Percentiles rank a stretch among this genome's conserved stretches.
These are phyloP conservation scores for Chenopodium quinoa DNA, from an alignment of 148 eudicot species.

Conservation along the genomic window DNA sequence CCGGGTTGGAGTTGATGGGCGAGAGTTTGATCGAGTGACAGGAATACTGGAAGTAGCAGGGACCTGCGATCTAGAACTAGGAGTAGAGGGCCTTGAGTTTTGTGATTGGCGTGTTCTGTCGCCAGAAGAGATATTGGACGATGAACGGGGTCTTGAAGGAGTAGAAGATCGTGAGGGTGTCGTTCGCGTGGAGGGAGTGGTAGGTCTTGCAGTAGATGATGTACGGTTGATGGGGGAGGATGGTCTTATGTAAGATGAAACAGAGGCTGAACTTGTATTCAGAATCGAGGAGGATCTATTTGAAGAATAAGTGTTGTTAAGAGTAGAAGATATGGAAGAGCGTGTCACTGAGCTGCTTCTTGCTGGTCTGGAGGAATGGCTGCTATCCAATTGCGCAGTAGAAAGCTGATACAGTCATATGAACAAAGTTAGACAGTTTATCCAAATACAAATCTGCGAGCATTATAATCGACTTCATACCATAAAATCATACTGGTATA, in stretches of 20 bases:
- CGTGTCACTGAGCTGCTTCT: constrained; percentile 95
- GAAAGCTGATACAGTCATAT: constrained; percentile 54
- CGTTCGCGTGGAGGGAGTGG: constrained; percentile 78
- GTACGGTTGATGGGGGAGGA: constrained; percentile 77
- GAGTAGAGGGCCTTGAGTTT: constrained; percentile 90
- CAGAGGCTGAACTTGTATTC: constrained; percentile 92
- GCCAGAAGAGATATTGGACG: constrained; percentile 43
- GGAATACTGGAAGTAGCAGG: constrained; percentile 53
- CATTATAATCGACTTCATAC: background rate
- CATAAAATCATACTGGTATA: background rate
- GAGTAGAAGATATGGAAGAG: constrained; percentile 61
- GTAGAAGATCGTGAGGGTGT: constrained; percentile 64
- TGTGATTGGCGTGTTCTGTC: constrained; percentile 62
- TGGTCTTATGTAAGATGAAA: constrained; percentile 90
- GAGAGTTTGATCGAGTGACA: constrained; percentile 52
- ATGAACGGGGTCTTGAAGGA: constrained; percentile 62
- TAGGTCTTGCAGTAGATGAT: constrained; percentile 67
- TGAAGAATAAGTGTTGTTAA: constrained; percentile 54
- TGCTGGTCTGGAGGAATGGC: constrained; percentile 53
- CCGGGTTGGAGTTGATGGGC: constrained; percentile 94
- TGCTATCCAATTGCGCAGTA: constrained; percentile 69
- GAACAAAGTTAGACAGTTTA: constrained; percentile 13
- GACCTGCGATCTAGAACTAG: constrained; percentile 72
- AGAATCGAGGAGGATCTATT: constrained; percentile 69
- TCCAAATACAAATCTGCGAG: background rate